These are phyloP conservation scores for Metschnikowia continentalis DNA, from an alignment of 805 yeast genomes.

Conservation along the genomic window DNA sequence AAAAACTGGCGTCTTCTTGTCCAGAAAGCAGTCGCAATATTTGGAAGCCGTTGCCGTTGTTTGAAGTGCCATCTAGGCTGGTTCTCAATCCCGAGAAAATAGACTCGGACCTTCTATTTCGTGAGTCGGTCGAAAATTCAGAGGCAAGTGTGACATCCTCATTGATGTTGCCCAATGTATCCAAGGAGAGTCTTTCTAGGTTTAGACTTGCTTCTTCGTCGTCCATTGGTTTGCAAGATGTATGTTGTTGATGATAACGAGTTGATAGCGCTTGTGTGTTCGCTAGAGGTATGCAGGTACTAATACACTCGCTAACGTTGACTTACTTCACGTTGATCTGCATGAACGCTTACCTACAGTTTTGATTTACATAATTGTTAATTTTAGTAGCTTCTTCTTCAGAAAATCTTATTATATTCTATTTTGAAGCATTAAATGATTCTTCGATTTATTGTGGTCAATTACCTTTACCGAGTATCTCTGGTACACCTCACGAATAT, in stretches of 20 bases:
- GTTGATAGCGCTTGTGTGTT: conserved; percentile 3
- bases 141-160: conserved; percentile 16
- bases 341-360: neutral
- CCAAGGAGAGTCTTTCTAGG: conserved; percentile 15
- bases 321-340: neutral
- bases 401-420: no score
- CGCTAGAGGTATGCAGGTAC: conserved; percentile 4
- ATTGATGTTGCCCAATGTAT: conserved; percentile 15
- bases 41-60: conserved; percentile 13
- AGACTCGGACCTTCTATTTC: conserved; percentile 13
- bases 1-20: conserved; percentile 16
- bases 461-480: no score
- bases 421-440: neutral
- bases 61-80: conserved; percentile 14
- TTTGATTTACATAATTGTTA: no score
- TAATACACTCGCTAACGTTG: neutral
- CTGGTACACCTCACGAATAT: no score
- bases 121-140: conserved; percentile 13
- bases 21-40: conserved; percentile 13
- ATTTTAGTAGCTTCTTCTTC: no score
- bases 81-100: conserved; percentile 16
- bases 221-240: conserved; percentile 8
- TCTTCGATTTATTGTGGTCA: neutral
- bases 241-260: neutral
- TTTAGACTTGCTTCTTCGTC: conserved; percentile 10